These are phyloP conservation scores for Aureoboletus auriporus DNA, from an alignment of 768 basidiomycete genomes.

Conservation along the genomic window DNA sequence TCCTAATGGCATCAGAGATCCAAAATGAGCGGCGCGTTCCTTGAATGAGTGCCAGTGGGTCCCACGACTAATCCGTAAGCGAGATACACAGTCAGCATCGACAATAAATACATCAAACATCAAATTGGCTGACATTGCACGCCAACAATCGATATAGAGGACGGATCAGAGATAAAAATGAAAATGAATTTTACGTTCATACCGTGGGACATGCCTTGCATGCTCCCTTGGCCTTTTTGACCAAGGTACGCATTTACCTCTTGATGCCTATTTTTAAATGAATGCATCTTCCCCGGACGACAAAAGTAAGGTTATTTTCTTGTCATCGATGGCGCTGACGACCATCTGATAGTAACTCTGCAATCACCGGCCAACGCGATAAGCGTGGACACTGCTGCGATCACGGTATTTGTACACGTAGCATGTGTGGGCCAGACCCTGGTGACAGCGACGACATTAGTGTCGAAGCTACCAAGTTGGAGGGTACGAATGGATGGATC, in stretches of 20 bases:
- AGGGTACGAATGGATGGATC: constrained; percentile 10
- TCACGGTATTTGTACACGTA: constrained; percentile 5
- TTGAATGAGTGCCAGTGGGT: no score
- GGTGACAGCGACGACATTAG: constrained; percentile 3
- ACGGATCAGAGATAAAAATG: no score
- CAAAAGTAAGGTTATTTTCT: constrained; percentile 4
- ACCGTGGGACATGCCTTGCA: neutral
- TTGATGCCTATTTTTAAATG: neutral
- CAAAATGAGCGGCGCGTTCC: no score
- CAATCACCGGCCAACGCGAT: constrained; percentile 9
- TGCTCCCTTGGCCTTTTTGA: constrained; percentile 4
- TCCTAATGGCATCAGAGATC: no score
- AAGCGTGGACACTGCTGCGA: neutral
- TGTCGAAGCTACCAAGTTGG: constrained; percentile 15
- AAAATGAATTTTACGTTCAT: no score
- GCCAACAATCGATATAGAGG: no score
- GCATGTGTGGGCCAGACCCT: constrained; percentile 6
- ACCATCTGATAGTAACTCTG: constrained; percentile 2
- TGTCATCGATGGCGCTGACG: neutral
- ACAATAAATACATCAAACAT: no score
- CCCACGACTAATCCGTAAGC: no score
- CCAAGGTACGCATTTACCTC: constrained; percentile 1
- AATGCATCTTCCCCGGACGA: constrained; percentile 11
- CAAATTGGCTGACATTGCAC: no score
- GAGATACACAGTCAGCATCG: no score